These are phyloP conservation scores for Entonaema liquescens DNA, from an alignment of 495 filamentous ascomycete genomes.

Conservation along the genomic window DNA sequence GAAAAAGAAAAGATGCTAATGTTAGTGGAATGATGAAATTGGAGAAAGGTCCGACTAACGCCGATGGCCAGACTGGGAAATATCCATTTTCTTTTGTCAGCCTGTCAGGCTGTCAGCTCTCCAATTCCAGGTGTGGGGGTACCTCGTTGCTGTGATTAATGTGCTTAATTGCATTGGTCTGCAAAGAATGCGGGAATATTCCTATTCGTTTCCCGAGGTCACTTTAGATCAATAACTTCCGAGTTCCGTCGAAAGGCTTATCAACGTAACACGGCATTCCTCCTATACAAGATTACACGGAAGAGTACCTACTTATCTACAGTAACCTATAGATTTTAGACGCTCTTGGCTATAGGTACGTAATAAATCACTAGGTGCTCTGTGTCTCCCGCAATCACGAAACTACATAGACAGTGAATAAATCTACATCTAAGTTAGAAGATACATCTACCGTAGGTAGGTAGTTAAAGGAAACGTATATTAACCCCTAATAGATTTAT, in stretches of 20 bases:
- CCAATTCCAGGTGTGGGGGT: neutral
- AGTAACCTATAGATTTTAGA: neutral
- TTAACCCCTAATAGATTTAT: neutral
- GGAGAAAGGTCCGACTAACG: constrained; percentile 6
- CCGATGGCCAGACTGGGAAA: neutral
- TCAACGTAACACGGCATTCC: neutral
- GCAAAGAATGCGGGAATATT: neutral
- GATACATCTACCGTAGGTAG: neutral
- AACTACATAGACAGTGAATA: neutral
- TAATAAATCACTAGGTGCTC: neutral
- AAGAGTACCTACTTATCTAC: neutral
- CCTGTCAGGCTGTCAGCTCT: neutral
- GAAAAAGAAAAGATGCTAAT: constrained; percentile 1
- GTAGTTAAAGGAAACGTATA: neutral
- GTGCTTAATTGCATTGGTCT: neutral
- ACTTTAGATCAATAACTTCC: neutral
- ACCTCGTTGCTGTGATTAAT: neutral
- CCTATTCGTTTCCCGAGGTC: neutral
- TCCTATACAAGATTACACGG: too few relatives aligned
- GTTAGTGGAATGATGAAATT: constrained; percentile 1
- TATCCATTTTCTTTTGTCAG: constrained; percentile 3
- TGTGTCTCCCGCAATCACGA: neutral
- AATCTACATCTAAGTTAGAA: neutral
- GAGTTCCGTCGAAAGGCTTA: neutral
- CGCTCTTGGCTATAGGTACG: neutral